Evolutionary conservation across 805 yeast species (phyloP), one percentile per base, ranked within the genome.

Genomic region (Kurtzmaniella fragi): DNA sequence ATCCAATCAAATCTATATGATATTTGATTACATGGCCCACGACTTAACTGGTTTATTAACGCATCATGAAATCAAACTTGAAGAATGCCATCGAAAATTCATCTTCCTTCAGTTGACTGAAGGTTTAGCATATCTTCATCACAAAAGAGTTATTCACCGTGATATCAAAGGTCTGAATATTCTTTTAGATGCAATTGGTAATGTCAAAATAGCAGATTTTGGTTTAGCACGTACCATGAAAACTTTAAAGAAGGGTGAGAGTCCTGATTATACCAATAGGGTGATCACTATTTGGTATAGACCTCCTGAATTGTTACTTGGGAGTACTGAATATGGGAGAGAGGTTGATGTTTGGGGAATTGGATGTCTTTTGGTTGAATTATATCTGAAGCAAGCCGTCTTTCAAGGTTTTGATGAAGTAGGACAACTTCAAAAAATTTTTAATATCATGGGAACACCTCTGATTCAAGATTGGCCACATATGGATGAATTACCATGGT

Each of bases 341-440:
- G 96, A 86, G 50, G 93, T 93, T 8, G 99, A 93, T 56, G 80
- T 88, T 48, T 93, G 99, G 99, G 96, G 98, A 0, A 81, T 88
- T 44, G 99, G 99, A 2, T 93, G 98, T 64, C 67, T 93, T 17
- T 65, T 93, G 43, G 74, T 88, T 20, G 98, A 93, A 57, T 59
- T 93, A 29, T 88, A 86, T 53, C 75, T 82, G 1, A 76, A 80
- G 46, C 63, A 64, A 26, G 95, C 98, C 0, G 67, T 83, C 1
- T 93, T 93, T 57, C 95, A 83, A 58, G 98, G 96, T 1, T 71
- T 73, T 16, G 95, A 93, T 59, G 99, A 93, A 54, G 72, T 93
- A 30, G 82, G 85, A 37, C 97, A 91, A 57, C 58, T 93, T 23
- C 71, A 76, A 48, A 77, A 82, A 26, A 87, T 93, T 5, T 88